Evolutionary conservation across 495 filamentous ascomycete genomes (phyloP).

Genomic region (Penicillium crystallinum): DNA sequence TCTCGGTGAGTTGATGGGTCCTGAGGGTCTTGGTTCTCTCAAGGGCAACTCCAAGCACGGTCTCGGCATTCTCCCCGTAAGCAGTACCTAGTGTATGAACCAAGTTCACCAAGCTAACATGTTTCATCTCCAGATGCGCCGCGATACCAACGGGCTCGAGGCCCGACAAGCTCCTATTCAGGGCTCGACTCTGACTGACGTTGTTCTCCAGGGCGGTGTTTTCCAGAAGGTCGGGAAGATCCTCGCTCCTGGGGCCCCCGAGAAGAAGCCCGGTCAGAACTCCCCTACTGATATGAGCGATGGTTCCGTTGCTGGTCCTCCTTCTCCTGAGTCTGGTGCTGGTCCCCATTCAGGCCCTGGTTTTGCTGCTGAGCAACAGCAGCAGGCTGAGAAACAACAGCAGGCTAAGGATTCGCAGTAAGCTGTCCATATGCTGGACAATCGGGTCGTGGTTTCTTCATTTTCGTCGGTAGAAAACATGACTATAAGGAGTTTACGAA

Average conservation of each 20-base stretch:
- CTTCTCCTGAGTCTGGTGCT: conserved; percentile 1
- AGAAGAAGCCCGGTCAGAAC: background rate
- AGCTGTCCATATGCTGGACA: background rate
- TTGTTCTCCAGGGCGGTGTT: conserved; percentile 14
- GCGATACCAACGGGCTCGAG: conserved; percentile 11
- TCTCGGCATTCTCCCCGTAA: conserved; percentile 20
- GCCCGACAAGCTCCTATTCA: conserved; percentile 17
- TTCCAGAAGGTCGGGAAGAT: conserved; percentile 13
- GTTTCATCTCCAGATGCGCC: conserved; percentile 12
- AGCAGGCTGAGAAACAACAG: background rate
- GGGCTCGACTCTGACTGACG: conserved; percentile 18
- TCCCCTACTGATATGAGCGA: background rate
- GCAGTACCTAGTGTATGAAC: background rate
- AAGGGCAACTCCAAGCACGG: conserved; percentile 20
- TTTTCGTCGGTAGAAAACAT: background rate
- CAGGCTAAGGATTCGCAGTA: background rate
- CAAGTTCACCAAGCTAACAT: background rate
- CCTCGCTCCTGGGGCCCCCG: conserved; percentile 8
- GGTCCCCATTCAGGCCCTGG: conserved; percentile 7
- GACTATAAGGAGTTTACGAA: background rate
- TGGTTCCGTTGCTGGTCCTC: background rate
- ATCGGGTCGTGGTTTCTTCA: background rate
- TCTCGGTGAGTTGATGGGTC: conserved; percentile 9
- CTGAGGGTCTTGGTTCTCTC: conserved; percentile 16
- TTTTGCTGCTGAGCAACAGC: background rate